Evolutionary conservation across 192 early-diverging fungal species (phyloP).

Genomic region (Coemansia sp.): DNA sequence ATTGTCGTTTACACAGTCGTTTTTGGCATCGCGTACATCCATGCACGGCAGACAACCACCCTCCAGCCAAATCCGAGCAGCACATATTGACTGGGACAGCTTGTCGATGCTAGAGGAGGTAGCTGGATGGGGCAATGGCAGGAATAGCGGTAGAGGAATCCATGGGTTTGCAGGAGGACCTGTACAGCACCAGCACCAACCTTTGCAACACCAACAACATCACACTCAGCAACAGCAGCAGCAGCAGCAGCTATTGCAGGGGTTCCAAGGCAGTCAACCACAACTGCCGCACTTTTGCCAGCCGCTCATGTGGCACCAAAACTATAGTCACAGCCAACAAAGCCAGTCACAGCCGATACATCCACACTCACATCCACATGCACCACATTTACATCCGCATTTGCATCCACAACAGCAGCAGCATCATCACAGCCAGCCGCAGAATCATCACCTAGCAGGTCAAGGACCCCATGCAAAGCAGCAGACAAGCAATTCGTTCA

Average conservation of each 20-base stretch:
- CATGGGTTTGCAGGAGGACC: no score
- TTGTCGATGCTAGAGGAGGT: constrained; percentile 44
- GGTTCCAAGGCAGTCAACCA: not conserved
- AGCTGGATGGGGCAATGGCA: constrained; percentile 7
- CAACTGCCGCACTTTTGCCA: no score
- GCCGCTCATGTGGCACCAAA: no score
- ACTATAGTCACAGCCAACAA: no score
- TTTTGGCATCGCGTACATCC: constrained; percentile 46
- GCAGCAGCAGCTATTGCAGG: not conserved
- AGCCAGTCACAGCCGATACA: constrained; percentile 5
- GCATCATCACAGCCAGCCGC: not conserved
- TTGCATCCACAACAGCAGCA: not conserved
- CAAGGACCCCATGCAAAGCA: constrained; percentile 7
- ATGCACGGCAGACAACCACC: constrained; percentile 46
- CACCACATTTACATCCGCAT: constrained; percentile 6
- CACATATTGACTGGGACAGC: constrained; percentile 50
- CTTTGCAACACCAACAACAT: constrained; percentile 4
- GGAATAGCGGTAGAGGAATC: no score
- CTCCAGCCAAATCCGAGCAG: constrained; percentile 49
- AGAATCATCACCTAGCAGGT: no score
- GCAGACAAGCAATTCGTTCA: no score
- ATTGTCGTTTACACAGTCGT: constrained; percentile 46
- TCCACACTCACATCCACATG: constrained; percentile 3
- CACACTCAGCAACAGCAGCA: constrained; percentile 13
- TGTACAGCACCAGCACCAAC: constrained; percentile 7